Base-by-base conservation (phyloP, 805 yeast genomes). In the Candida suzukii region DNA sequence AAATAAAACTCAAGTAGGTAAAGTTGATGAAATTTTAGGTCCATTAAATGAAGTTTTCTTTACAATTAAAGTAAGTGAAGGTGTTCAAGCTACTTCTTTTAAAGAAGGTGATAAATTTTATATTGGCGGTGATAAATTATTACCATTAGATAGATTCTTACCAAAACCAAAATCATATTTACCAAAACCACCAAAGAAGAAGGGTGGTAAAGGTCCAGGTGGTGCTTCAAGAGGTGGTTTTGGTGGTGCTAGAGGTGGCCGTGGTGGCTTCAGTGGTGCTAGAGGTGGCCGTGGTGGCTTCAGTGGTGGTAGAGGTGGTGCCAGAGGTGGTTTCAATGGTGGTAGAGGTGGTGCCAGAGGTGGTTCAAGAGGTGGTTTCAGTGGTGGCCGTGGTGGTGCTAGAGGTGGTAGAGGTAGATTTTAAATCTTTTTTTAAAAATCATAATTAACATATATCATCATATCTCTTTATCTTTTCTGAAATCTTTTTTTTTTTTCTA, bases 11-110 rank as follows among this genome's bases (percentile, higher is more conserved):
- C 93, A 84, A 60, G 81, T 93, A 37, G 99, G 99, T 56, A 93
- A 93, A 66, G 95, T 93, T 44, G 99, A 93, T 63, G 99, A 93
- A 73, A 93, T 93, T 48, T 75, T 93, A 52, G 99, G 99, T 39
- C 98, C 99, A 37, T 69, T 93, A 61, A 93, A 93, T 62, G 99
- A 93, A 68, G 97, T 93, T n/a, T 91, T 76, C 62, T 93, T 93
- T 76, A 93, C 99, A 30, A 81, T 93, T 54, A 93, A 93, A 69
- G 93, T 97, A 43, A 73, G 85, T 40, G 99, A 93, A 61, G 99
- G 99, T 60, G 93, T 93, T 40, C 93, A 85, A 63, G 96, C 99
- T 42, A 67, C 76, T 29, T 86, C 96, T 40, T 93, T 93, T 76
- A 88, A 88, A 66, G 84, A 78, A 37, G 99, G 98, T 53, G 99